Evolutionary conservation across 768 basidiomycete species (phyloP), one percentile per base, ranked within the genome.

Genomic region (Mycena vulgaris): DNA sequence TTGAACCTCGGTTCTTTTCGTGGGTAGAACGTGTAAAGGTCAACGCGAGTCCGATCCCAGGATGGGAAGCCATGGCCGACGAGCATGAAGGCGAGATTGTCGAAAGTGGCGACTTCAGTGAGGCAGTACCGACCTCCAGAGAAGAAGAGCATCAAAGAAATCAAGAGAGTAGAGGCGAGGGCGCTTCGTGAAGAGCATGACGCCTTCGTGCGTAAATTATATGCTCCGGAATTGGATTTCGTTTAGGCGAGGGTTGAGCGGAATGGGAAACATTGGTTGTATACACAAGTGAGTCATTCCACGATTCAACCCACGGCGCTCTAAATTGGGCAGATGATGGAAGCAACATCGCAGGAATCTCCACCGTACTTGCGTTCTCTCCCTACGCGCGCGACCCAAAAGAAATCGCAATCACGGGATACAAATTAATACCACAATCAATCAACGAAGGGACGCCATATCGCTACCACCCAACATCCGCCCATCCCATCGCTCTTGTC

Each of bases 1-100:
- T 95, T 1, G 69, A 79, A 6, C 85, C 87, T 10, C 76, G 83
- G 21, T 88, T 87, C 73, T 94, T n/a, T n/a, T 79, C 68, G 78
- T 23, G 81, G 85, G 6, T 92, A 2, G 89, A 89, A 68, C 67
- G 57, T 25, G 68, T 72, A 28, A 52, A 35, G 21, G 65, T 68
- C 31, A 53, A 42, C 21, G 42, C 66, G 42, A 33, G 10, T 23
- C 49, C 66, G 3, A 42, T 68, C 16, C 58, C 49, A 23, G 66
- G 58, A 31, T 67, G 59, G 66, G 58, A 42, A 9, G 39, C 4
- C 16, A 11, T 28, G 8, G 55, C n/a, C 9, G 51, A 42, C 31
- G 40, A 56, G 8, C 28, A 28, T 2, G 28, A 19, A 16, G 17
- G 9, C 40, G 28, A 27, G 27, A 19, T 5, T 2, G 6, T 7